Percentiles rank a stretch among this genome's conserved stretches.
These are phyloP conservation scores for Kernera saxatilis DNA, from an alignment of 345 rosid genomes.

Conservation along the genomic window DNA sequence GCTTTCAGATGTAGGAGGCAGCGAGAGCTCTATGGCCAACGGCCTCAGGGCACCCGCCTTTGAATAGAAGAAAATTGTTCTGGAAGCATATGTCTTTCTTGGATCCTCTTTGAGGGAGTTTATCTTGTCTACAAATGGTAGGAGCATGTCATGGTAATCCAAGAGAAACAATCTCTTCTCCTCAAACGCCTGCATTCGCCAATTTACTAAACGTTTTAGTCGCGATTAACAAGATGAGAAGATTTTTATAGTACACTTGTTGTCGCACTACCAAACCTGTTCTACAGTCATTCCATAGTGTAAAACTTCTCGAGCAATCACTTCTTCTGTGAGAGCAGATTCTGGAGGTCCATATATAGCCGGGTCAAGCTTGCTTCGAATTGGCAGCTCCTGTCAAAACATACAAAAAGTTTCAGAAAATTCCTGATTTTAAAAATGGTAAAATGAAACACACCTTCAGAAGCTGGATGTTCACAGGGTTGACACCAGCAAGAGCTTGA, in stretches of 20 bases:
- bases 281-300: constrained; percentile 66
- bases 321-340: constrained; percentile 67
- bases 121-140: constrained; percentile 71
- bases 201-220: background rate
- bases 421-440: background rate
- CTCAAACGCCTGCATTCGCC: constrained; percentile 61
- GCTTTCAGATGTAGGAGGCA: constrained; percentile 54
- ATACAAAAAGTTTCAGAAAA: background rate
- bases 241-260: background rate
- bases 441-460: constrained; percentile 41
- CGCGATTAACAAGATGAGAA: background rate
- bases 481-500: constrained; percentile 87
- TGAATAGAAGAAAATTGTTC: constrained; percentile 64
- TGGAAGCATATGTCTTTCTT: constrained; percentile 75
- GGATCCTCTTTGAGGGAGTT: constrained; percentile 49
- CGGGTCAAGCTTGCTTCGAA: constrained; percentile 79
- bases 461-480: constrained; percentile 78
- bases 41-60: constrained; percentile 49
- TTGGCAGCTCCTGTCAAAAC: constrained; percentile 72
- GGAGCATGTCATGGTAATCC: constrained; percentile 82
- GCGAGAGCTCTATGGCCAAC: constrained; percentile 79
- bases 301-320: constrained; percentile 54
- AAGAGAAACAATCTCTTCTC: constrained; percentile 76
- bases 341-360: constrained; percentile 74
- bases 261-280: constrained; percentile 42